A percentile compares a stretch with the other conserved stretches of the same genome.
These are phyloP conservation scores for Ogataea neopini DNA, from an alignment of 805 yeast species.

Conservation along the genomic window DNA sequence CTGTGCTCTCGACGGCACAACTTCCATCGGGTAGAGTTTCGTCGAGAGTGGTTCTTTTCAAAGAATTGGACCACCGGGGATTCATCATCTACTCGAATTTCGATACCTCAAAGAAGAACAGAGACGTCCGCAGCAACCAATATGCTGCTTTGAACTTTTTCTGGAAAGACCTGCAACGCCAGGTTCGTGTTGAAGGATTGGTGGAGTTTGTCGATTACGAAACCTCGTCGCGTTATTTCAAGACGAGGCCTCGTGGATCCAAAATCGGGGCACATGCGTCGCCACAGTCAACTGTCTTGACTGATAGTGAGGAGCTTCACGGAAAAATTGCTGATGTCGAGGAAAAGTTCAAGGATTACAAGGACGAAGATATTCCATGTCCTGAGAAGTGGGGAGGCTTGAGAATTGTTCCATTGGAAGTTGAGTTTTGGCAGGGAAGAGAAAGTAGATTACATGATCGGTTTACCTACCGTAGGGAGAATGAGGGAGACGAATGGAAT, in stretches of 20 bases:
- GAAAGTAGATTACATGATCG: slow-evolving; percentile 88
- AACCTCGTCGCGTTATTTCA: slow-evolving; percentile 74
- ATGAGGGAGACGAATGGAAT: slow-evolving; percentile 54
- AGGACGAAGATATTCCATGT: slow-evolving; percentile 71
- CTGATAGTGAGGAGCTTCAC: slow-evolving; percentile 62
- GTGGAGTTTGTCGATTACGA: slow-evolving; percentile 74
- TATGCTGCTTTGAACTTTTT: slow-evolving; percentile 84
- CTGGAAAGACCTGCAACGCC: slow-evolving; percentile 90
- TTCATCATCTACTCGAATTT: slow-evolving; percentile 90
- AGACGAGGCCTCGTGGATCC: slow-evolving; percentile 89
- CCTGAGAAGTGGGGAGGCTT: slow-evolving; percentile 98
- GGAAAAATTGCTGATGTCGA: slow-evolving; percentile 46
- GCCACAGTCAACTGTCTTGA: slow-evolving; percentile 72
- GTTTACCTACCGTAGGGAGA: slow-evolving; percentile 63
- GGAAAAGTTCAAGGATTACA: slow-evolving; percentile 54
- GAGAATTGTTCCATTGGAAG: slow-evolving; percentile 80
- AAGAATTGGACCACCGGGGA: slow-evolving; percentile 85
- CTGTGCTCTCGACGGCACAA: slow-evolving; percentile 85
- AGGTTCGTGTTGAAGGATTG: slow-evolving; percentile 87
- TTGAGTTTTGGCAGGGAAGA: slow-evolving; percentile 98
- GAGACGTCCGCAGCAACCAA: slow-evolving; percentile 70
- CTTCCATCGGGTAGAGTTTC: slow-evolving; percentile 91
- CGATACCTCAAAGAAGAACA: slow-evolving; percentile 80
- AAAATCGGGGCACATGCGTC: slow-evolving; percentile 97
- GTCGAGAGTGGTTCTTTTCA: slow-evolving; percentile 79